Evolutionary conservation across 2,329 filamentous ascomycete genomes (phyloP).

Genomic region (Pseudocercospora macadamiae): DNA sequence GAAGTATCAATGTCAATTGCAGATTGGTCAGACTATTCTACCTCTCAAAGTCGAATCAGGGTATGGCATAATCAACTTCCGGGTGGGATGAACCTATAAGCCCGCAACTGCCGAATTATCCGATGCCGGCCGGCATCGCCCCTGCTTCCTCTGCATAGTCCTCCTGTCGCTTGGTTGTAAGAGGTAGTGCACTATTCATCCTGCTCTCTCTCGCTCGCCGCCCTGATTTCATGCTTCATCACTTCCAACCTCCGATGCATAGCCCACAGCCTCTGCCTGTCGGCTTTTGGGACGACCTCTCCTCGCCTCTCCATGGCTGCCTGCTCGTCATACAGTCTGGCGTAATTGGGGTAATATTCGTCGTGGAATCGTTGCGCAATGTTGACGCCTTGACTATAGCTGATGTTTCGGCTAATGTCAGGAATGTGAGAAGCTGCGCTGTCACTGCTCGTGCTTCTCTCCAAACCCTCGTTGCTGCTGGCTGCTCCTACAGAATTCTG

Average conservation of each 20-base stretch:
- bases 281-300: conserved; percentile 39
- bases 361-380: conserved; percentile 57
- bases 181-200: conserved; percentile 1
- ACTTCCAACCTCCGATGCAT: conserved; percentile 58
- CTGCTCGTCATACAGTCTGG: conserved; percentile 56
- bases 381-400: conserved; percentile 49
- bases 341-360: conserved; percentile 61
- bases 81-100: not conserved
- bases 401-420: conserved; percentile 30
- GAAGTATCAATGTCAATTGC: not conserved
- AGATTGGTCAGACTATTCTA: not conserved
- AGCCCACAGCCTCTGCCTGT: conserved; percentile 56
- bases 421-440: conserved; percentile 21
- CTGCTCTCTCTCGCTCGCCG: conserved; percentile 36
- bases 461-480: conserved; percentile 23
- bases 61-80: not conserved
- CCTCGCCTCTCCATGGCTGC: conserved; percentile 39
- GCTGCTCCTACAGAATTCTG: conserved; percentile 28
- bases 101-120: too few relatives aligned
- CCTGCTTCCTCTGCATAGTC: too few relatives aligned
- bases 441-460: conserved; percentile 30
- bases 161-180: not conserved
- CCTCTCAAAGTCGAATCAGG: not conserved
- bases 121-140: conserved; percentile 3
- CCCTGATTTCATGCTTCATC: conserved; percentile 61